Evolutionary conservation across 805 yeast species (phyloP), one percentile per base, ranked within the genome.

Genomic region (Kodamaea jinghongensis): DNA sequence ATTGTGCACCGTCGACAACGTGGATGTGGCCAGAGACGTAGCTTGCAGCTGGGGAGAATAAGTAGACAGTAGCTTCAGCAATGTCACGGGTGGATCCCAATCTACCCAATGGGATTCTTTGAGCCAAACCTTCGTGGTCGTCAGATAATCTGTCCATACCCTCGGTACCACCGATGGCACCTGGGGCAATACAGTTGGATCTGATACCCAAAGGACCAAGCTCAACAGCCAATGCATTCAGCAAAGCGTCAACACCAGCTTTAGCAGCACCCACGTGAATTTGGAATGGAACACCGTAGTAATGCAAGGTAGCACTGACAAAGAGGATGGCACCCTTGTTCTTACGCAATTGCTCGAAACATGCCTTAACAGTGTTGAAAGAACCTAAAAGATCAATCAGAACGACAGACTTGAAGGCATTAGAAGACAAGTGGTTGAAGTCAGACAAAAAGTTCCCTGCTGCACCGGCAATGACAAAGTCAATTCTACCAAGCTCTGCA

Each of bases 1-100:
- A 89, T 42, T 77, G 71, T 2, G 83, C 98, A 38, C 97, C 97
- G 63, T 90, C 98, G 4, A 91, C 96, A 12, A 87, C 83, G 28
- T 78, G 72, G 11, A 81, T 68, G 4, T 88, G 77, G 11, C 97
- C 97, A 10, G 84, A 81, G 22, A 90, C 73, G 58, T 80, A 90
- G 4, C 67, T 50, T 5, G 90, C 88, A 4, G 96, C 96, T 2
- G 83, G 84, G 35, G 96, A 85, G 52, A 90, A 85, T 51, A 91
- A 66, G 57, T 68, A 90, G 1, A 86, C 86, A 0, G 97, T 89
- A 2, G 91, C 80, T 48, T 89, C 82, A 11, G 97, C 96, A 54
- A 90, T 86, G 57, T 91, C 97, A 39, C 60, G 65, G 7, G 86
- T 77, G 4, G 75, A 58, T 2, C 96, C 96, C 20, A 78, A 59